Evolutionary conservation across 2,329 filamentous ascomycete species (phyloP), one percentile per base, ranked within the genome.

Genomic region (Fonsecaea nubica): DNA sequence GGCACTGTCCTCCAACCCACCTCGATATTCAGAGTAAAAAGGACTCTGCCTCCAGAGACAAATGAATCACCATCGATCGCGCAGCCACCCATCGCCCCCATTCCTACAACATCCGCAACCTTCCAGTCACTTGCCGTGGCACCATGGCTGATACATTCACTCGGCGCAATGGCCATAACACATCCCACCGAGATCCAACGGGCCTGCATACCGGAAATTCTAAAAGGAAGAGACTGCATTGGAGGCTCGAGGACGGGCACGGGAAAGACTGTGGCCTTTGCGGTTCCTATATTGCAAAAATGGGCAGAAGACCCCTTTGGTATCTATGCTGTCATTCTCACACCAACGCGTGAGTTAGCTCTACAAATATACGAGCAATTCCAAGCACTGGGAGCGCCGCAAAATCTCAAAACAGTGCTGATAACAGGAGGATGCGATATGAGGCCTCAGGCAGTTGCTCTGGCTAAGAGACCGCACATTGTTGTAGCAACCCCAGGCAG

Each of bases 311-410:
- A 99, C 80, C 95, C 95, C 0, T 90, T 90, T 66, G 95, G 92
- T 52, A 94, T 98, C 73, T 99, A 92, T 78, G 94, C 88, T 1
- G 82, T 99, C 5, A 87, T 99, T 13, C 81, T 99, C 74, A 99
- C 95, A 8, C 93, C 93, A 21, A 97, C 92, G 6, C 86, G 92
- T 74, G 95, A 99, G 81, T 86, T 99, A 65, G 95, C 95, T 3
- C 86, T 98, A 25, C 95, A 99, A 77, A 97, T 99, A 58, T 96
- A 90, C 77, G 95, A 99, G 80, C 95, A 99, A 78, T 90, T 98
- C 81, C 92, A 92, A 76, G 95, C 95, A 13, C 92, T 99, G 63
- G 94, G 92, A 2, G 89, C 93, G 3, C 90, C 92, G 0, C 92
- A 97, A 74, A 91, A 89, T 64, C 86, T 99, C 72, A 97, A 97